Percentiles rank a stretch among this genome's conserved stretches.
phyloP scores from a whole-genome alignment of 2,329 filamentous ascomycete species.

The Podosphaera xanthii region DNA sequence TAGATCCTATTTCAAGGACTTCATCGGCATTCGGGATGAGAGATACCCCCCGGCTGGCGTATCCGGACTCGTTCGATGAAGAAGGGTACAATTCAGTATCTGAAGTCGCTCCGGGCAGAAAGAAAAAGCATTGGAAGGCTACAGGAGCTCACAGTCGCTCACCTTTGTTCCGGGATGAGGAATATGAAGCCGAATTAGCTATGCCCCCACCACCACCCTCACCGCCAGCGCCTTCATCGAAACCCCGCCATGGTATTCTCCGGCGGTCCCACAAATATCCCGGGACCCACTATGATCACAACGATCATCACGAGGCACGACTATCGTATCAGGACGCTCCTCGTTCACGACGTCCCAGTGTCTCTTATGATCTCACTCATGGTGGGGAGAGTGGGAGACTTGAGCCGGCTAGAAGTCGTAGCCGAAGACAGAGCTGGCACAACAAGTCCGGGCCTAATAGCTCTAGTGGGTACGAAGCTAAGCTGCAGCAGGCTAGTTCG shows the following conservation, averaged over 20 bases:
- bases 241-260: neutral
- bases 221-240: constrained; percentile 5
- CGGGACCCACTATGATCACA: no score
- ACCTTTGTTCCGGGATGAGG: neutral
- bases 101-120: constrained; percentile 4
- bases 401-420: constrained; percentile 11
- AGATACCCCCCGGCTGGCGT: constrained; percentile 2
- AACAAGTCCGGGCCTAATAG: constrained; percentile 7
- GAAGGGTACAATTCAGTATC: constrained; percentile 11
- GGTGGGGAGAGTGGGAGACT: constrained; percentile 6
- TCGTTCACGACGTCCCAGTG: constrained; percentile 9
- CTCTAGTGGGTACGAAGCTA: constrained; percentile 20
- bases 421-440: constrained; percentile 12
- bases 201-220: constrained; percentile 12
- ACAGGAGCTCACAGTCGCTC: no score
- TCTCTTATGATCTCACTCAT: constrained; percentile 12
- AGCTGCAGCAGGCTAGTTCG: constrained; percentile 21
- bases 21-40: constrained; percentile 7
- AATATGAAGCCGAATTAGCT: constrained; percentile 1
- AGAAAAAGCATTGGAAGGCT: constrained; percentile 1
- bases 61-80: constrained; percentile 6
- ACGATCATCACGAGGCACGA: no score
- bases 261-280: no score
- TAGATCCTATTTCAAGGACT: constrained; percentile 5
- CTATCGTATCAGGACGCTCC: neutral